phyloP scores from a whole-genome alignment of 2,329 filamentous ascomycete genomes.

The Neobulgaria alba region DNA sequence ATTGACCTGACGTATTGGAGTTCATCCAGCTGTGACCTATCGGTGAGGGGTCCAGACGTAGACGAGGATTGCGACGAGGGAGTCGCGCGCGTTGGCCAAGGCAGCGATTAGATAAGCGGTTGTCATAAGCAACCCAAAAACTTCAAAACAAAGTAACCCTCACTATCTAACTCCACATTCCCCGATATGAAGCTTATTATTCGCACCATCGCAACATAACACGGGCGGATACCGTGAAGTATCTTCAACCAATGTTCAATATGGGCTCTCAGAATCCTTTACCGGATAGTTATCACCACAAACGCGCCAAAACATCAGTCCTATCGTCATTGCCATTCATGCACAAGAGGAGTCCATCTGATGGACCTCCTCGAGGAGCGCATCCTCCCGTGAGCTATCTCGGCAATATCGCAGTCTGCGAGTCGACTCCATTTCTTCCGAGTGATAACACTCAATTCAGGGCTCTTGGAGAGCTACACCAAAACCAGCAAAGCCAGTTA shows the following conservation, averaged over 20 bases:
- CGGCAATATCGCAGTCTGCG: conserved; percentile 13
- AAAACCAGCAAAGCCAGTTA: conserved; percentile 40
- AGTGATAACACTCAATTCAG: conserved; percentile 31
- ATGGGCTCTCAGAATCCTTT: conserved; percentile 24
- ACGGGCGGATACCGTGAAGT: conserved; percentile 5
- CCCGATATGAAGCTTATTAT: conserved; percentile 11
- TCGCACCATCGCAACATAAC: conserved; percentile 14
- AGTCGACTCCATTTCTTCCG: conserved; percentile 30
- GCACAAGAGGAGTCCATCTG: conserved; percentile 26
- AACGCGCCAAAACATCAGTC: conserved; percentile 28
- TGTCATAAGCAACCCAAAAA: no score
- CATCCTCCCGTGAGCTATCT: conserved; percentile 15
- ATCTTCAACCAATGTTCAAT: conserved; percentile 14
- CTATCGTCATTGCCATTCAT: conserved; percentile 25
- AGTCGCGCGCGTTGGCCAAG: no score
- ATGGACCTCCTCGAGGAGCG: conserved; percentile 19
- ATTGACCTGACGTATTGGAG: no score
- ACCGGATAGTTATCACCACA: conserved; percentile 21
- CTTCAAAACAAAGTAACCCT: no score
- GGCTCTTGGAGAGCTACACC: conserved; percentile 48
- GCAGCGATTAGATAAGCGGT: no score
- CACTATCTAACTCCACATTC: not conserved
- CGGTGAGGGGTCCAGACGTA: no score
- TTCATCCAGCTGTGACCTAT: no score
- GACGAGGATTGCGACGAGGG: no score